phyloP scores from a whole-genome alignment of 2,329 filamentous ascomycete species.

The Ceratocystis ficicola region DNA sequence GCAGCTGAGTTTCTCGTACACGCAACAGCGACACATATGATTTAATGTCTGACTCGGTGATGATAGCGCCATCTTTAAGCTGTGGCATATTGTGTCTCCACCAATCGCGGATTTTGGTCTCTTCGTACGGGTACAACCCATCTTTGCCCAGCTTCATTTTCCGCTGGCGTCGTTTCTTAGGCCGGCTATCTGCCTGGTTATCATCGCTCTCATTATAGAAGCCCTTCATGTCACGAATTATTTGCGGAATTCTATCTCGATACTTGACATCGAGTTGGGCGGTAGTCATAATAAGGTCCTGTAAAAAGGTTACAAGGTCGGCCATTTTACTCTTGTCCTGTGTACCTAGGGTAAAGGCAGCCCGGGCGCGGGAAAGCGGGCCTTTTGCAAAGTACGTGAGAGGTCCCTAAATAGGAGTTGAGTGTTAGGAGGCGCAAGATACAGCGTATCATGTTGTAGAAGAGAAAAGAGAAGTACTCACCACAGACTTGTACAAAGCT shows the following conservation, averaged over 20 bases:
- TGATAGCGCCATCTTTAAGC: conserved; percentile 33
- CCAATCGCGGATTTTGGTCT: conserved; percentile 54
- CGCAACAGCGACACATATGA: conserved; percentile 54
- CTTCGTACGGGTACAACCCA: conserved; percentile 56
- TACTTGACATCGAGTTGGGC: conserved; percentile 68
- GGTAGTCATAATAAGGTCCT: conserved; percentile 53
- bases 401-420: conserved; percentile 43
- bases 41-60: conserved; percentile 43
- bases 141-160: conserved; percentile 56
- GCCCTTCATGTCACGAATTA: conserved; percentile 47
- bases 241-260: conserved; percentile 52
- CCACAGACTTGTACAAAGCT: conserved; percentile 51
- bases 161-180: conserved; percentile 44
- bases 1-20: conserved; percentile 65
- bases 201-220: conserved; percentile 43
- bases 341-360: conserved; percentile 53
- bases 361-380: conserved; percentile 61
- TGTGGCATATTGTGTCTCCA: conserved; percentile 50
- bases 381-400: conserved; percentile 77
- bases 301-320: conserved; percentile 57
- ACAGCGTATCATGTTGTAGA: not conserved
- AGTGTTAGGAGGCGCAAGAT: conserved; percentile 25
- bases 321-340: conserved; percentile 48
- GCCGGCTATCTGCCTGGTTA: conserved; percentile 25
- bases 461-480: conserved; percentile 27